phyloP scores from a whole-genome alignment of 2,329 filamentous ascomycete genomes.

The Hypoxylon rubiginosum region DNA sequence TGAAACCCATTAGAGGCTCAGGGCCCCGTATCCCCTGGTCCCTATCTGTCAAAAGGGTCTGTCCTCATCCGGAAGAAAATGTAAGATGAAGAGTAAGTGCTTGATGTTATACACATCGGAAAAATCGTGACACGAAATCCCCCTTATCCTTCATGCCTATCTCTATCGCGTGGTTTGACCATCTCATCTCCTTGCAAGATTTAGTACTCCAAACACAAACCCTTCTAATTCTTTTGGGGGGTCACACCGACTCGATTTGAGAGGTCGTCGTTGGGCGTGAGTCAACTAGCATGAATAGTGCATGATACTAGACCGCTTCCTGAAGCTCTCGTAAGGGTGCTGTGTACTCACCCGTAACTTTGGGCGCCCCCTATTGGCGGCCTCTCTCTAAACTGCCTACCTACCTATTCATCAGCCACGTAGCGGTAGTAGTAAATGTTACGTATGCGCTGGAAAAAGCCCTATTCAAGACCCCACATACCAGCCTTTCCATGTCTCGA shows the following conservation, averaged over 20 bases:
- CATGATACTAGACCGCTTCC: slow-evolving; percentile 28
- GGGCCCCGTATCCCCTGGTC: slow-evolving; percentile 13
- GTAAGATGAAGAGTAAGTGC: neutral
- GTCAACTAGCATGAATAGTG: slow-evolving; percentile 6
- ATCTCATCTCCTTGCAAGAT: slow-evolving; percentile 3
- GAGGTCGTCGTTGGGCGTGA: neutral
- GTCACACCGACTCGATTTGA: neutral
- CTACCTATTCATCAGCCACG: slow-evolving; percentile 36
- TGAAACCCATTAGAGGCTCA: slow-evolving; percentile 27
- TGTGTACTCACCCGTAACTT: slow-evolving; percentile 5
- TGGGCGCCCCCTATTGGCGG: slow-evolving; percentile 30
- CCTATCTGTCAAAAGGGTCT: neutral
- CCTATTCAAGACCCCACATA: slow-evolving; percentile 14
- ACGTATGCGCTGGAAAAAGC: slow-evolving; percentile 22
- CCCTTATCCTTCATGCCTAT: neutral
- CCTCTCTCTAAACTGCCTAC: slow-evolving; percentile 32
- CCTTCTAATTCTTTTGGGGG: neutral
- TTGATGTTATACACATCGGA: neutral
- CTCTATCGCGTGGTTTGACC: neutral
- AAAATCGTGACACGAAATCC: neutral
- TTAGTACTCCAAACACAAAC: neutral
- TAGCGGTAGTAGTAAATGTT: slow-evolving; percentile 24
- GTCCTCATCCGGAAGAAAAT: neutral
- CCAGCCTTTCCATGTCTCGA: slow-evolving; percentile 11
- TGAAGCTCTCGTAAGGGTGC: slow-evolving; percentile 9